Conservation (phyloP, 208 protist species). For the Leishmania lainsoni region DNA sequence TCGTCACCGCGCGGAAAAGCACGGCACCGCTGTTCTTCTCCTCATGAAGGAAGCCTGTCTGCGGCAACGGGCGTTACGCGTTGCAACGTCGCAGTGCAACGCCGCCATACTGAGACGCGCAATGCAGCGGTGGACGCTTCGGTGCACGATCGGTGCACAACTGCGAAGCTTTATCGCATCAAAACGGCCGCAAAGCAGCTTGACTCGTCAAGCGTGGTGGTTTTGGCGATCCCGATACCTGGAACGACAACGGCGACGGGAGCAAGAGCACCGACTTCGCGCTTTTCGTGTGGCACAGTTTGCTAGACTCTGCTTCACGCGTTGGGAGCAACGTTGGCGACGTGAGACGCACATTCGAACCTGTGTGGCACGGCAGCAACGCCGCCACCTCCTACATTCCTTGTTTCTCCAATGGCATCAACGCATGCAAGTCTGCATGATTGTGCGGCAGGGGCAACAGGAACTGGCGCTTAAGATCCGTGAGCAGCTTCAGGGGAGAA, state of each 20-base stretch:
- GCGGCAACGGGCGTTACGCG: background rate
- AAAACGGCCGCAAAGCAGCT: background rate
- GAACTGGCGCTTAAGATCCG: slow-evolving; percentile 22
- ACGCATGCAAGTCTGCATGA: slow-evolving; percentile 17
- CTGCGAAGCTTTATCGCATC: background rate
- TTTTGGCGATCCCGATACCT: background rate
- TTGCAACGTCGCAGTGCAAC: background rate
- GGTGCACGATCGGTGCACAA: background rate
- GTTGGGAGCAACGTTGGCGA: slow-evolving; percentile 12
- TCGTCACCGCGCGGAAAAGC: background rate
- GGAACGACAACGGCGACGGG: background rate
- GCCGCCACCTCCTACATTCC: slow-evolving; percentile 1
- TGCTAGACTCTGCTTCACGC: background rate
- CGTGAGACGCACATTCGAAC: slow-evolving; percentile 7
- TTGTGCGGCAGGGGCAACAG: slow-evolving; percentile 21
- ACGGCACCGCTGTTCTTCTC: background rate
- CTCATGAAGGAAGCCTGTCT: slow-evolving; percentile 4
- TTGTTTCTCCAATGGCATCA: slow-evolving; percentile 21
- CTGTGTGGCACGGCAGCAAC: slow-evolving; percentile 3
- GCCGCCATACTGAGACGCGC: background rate
- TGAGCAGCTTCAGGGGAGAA: slow-evolving; percentile 20
- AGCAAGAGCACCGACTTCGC: background rate
- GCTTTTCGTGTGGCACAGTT: slow-evolving; percentile 1
- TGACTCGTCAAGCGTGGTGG: background rate
- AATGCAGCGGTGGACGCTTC: slow-evolving; percentile 8